Base-by-base conservation (phyloP, 768 basidiomycete species). In the Auricularia sp. region DNA sequence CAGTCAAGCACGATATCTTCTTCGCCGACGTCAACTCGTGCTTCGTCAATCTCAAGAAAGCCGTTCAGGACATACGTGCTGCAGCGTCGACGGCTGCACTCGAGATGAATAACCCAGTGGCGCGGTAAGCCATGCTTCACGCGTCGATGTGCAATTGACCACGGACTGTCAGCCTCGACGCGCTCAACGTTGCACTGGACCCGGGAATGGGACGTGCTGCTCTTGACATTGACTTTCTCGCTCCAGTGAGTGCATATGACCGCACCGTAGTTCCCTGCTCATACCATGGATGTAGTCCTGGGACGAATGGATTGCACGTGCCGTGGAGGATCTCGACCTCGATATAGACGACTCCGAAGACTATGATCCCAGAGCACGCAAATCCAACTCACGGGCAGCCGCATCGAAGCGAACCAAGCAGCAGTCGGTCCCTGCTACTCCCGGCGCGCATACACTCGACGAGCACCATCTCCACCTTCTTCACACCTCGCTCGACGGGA, bases 1-100 rank as follows among this genome's bases (percentile, higher is more conserved):
- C 64, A 92, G 90, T 90, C 68, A 92, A 92, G 73, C 88, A 92
- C 76, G 90, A 93, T 54, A 85, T 92, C 5, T 88, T 95, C 68
- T 76, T 88, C 70, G 80, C 83, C 18, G 94, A 96, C 73, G 90
- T 94, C 42, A 87, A 85, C 39, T 82, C 80, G 21, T 93, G 91
- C 70, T 90, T 88, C 68, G 78, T 85, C 45, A 81, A 87, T 11
- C 78, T 96, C 58, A 92, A 90, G 77, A 90, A 90, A 71, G 83
- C 89, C 3, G 82, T 92, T 44, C 81, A 87, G 67, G 87, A 94
- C 64, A 68, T 88, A 67, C 81, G 82, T 63, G 76, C 79, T 13
- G 75, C 77, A 1, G 36, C 63, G 42, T 73, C 75, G 54, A 82
- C 82, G 62, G 79, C 77, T 8, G 81, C 85, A 42, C 77, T 92